phyloP scores from a whole-genome alignment of 331 rosid genomes.

The Pyracantha coccinea region DNA sequence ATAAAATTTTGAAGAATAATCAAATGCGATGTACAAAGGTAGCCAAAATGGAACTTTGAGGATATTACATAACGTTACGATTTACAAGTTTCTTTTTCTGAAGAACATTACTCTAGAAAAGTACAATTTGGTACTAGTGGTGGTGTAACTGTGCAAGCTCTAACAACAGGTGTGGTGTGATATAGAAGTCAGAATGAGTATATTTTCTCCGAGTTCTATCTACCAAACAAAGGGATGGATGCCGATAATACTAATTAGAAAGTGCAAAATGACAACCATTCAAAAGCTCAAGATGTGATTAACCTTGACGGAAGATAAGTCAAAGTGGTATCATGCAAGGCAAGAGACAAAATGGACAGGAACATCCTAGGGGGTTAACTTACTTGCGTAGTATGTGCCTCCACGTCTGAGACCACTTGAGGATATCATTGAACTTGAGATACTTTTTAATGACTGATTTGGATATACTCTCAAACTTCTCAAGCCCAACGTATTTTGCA shows the following conservation, averaged over 20 bases:
- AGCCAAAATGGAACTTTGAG: neutral
- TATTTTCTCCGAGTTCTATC: neutral
- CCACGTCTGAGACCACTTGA: slow-evolving; percentile 28
- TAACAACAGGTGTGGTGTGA: neutral
- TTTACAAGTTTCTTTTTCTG: neutral
- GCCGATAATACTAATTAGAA: neutral
- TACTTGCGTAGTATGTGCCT: slow-evolving; percentile 59
- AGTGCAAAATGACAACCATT: neutral
- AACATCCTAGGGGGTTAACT: slow-evolving; percentile 17
- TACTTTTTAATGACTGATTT: slow-evolving; percentile 27
- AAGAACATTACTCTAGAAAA: too few relatives aligned
- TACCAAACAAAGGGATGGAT: neutral
- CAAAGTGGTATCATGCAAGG: too few relatives aligned
- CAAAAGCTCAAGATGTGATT: neutral
- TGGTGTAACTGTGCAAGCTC: neutral
- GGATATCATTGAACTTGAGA: slow-evolving; percentile 46
- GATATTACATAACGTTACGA: neutral
- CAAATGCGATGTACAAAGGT: neutral
- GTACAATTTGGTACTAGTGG: neutral
- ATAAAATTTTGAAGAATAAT: neutral
- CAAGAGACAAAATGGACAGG: too few relatives aligned
- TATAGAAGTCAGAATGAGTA: neutral
- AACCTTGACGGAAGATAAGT: too few relatives aligned
- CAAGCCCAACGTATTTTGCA: slow-evolving; percentile 20
- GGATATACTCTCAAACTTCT: slow-evolving; percentile 31